Base-by-base conservation (phyloP, 768 basidiomycete genomes). In the Trametes coccinea region DNA sequence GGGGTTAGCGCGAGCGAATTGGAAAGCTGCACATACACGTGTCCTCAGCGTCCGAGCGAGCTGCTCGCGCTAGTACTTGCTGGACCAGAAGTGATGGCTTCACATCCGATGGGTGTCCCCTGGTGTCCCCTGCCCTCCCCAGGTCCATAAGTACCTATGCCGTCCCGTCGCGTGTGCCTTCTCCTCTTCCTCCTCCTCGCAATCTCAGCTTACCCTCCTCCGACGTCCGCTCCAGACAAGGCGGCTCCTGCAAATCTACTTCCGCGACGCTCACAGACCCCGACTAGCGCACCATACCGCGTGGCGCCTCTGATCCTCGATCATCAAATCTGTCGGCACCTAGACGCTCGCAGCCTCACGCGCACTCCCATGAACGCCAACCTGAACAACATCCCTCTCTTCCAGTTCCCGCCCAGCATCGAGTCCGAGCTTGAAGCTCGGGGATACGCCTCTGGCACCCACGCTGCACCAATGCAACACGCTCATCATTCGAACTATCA, bases 331-430 rank as follows among this genome's bases (percentile, higher is more conserved):
- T 22, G 22, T 22, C 22, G 22, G 22, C 22, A 0, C 34, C 34
- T 0, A 37, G 34, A 37, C 34, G 34, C 34, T 37, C 34, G 11
- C 13, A 9, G 41, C 30, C 22, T 22, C 22, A 22, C 22, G 22
- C 22, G 22, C 22, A 22, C 27, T 17, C 11, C 47, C 40, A 30
- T 14, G 9, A 41, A 27, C 43, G 39, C 39, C 39, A n/a, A 51
- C 51, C 10, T 40, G 14, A 44, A 34, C 9, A 56, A 34, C 61
- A 56, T 62, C 50, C 61, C 61, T 11, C 61, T 62, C 55, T 62
- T 62, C 61, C 55, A 62, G 50, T 62, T 62, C 31, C 61, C 61
- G 13, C 61, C 61, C 14, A 37, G 49, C 16, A 54, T 62, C 61
- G 61, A 62, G 55, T 17, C 49, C 44, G 49, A 56, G 43, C 29